Base-by-base conservation (phyloP, 352 stramenopile species). In the Plasmopara muralis region DNA sequence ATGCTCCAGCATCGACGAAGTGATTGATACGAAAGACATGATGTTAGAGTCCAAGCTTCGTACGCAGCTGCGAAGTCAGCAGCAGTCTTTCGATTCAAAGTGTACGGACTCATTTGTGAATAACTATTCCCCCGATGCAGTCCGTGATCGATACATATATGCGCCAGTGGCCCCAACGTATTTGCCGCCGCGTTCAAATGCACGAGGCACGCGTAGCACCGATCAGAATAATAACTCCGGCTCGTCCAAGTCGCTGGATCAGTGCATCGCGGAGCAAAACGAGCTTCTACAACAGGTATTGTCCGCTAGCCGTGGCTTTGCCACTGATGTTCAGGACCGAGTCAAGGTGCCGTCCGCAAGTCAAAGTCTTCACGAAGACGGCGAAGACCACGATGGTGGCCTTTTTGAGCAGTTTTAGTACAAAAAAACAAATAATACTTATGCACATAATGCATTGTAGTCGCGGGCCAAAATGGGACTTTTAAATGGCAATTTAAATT, bases 21-120 rank as follows among this genome's bases (percentile, higher is more conserved):
- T 70, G 30, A 64, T 75, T 49, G 66, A 75, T 50, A 74, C 66
- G 13, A 63, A 70, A 40, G 55, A 68, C 46, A 74, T 74, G 66
- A 4, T 63, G 25, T 43, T 58, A 9, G 66, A 60, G n/a, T 69
- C 60, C 12, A 43, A 62, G 42, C 41, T 61, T 28, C 48, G 62
- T 43, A 66, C 56, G 39, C 48, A 61, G 7, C 57, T 62, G 40
- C 61, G 47, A 48, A 56, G 55, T 38, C 51, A 63, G 61, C 51
- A 63, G 61, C 63, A 62, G 43, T 45, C 46, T 14, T 42, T 53
- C 6, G 33, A 10, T 34, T 59, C 51, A 1, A 51, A 48, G n/a
- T 40, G 13, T 25, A 35, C 43, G n/a, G 39, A 66, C 16, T 38
- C 31, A n/a, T 25, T 18, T 2, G 47, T 64, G 5, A 42, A 62